phyloP scores from a whole-genome alignment of 768 basidiomycete genomes.

The Pleurotus cornucopiae region DNA sequence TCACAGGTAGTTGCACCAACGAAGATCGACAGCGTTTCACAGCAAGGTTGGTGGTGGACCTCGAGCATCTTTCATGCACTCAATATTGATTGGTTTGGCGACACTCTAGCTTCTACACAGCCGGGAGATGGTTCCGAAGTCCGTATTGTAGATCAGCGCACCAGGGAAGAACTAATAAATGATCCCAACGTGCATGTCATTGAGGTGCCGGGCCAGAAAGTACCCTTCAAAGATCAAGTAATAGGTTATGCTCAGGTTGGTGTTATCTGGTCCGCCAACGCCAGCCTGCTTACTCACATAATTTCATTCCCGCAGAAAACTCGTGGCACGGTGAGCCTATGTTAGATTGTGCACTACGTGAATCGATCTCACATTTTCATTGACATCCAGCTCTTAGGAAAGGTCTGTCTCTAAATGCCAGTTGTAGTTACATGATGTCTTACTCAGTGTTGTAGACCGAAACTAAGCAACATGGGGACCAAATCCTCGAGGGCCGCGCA shows the following conservation, averaged over 20 bases:
- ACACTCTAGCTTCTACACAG: slow-evolving; percentile 24
- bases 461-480: slow-evolving; percentile 49
- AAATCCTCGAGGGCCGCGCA: slow-evolving; percentile 48
- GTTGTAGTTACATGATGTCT: not conserved
- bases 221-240: slow-evolving; percentile 57
- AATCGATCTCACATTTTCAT: not conserved
- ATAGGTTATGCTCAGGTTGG: slow-evolving; percentile 36
- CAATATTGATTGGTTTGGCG: not conserved
- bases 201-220: slow-evolving; percentile 22
- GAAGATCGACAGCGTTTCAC: slow-evolving; percentile 21
- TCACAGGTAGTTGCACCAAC: slow-evolving; percentile 23
- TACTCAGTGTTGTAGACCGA: slow-evolving; percentile 20
- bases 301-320: slow-evolving; percentile 26
- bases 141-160: slow-evolving; percentile 17
- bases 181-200: slow-evolving; percentile 10
- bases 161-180: slow-evolving; percentile 9
- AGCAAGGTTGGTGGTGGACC: slow-evolving; percentile 30
- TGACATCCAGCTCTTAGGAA: slow-evolving; percentile 26
- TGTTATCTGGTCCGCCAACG: not conserved
- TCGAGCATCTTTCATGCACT: not conserved
- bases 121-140: slow-evolving; percentile 32
- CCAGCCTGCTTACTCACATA: not conserved
- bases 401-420: slow-evolving; percentile 16
- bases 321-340: slow-evolving; percentile 35
- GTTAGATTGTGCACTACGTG: not conserved